Base-by-base conservation (phyloP, 1,284 basidiomycete genomes). In the Sanguinoderma infundibulare region DNA sequence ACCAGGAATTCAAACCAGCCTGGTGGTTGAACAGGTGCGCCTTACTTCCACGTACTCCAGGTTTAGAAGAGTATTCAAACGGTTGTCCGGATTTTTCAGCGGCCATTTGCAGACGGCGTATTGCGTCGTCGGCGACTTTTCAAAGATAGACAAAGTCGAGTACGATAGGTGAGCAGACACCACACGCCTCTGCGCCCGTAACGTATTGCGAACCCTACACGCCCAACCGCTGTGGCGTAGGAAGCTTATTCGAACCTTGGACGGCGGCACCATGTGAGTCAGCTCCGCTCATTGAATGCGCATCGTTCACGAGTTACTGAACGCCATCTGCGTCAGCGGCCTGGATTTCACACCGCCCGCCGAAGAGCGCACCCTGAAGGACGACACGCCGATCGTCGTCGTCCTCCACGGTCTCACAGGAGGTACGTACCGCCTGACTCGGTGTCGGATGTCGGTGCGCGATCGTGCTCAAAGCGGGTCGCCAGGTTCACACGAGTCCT, bases 321-420 rank as follows among this genome's bases (percentile, higher is more conserved):
- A 8, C 30, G 39, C 53, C 49, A 61, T 60, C 51, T 51, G 55
- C 53, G 63, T n/a, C 59, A 92, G 90, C 61, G 91, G 89, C 53
- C 76, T 94, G 51, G 92, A 94, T 73, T 89, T 91, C 54, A 78
- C 80, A 74, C 92, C 74, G 59, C 89, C 79, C 44, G 68, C 83
- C 20, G 83, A 85, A 65, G 80, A 85, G 59, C 76, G 79, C 24
- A 73, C 78, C 14, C 71, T 91, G 10, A 75, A 78, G 30, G 81
- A 86, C 24, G 84, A 90, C 62, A 84, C 90, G 1, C 95, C 96
- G 3, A 89, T 96, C 44, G 79, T 98, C 53, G 86, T 96, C 12
- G 89, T 95, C 10, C 79, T 90, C 64, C 96, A 98, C 70, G 95
- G 95, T 20, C 78, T 97, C 50, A 94, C 94, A 7, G 95, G 95